Percentiles rank a stretch among this genome's conserved stretches.
Evolutionary conservation across 192 early-diverging fungal species (phyloP).

Genomic region (Coemansia sp.): DNA sequence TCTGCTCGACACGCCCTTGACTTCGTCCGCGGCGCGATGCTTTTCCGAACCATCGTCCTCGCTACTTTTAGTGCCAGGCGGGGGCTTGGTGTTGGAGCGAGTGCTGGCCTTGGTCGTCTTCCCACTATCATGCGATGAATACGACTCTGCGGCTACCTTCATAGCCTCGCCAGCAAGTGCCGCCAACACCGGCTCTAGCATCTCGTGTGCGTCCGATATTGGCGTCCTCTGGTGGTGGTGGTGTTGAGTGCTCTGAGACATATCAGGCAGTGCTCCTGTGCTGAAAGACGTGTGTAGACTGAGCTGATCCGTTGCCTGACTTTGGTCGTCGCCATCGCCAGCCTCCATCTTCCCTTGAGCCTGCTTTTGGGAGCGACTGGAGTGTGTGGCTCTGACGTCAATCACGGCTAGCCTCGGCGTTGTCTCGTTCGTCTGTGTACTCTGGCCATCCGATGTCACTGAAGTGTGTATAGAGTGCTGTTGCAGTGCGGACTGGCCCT

Average conservation of each 20-base stretch:
- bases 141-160: neutral
- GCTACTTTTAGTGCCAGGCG: no score
- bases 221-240: neutral
- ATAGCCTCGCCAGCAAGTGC: constrained; percentile 22
- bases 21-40: constrained; percentile 1
- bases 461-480: neutral
- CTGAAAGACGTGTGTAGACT: constrained; percentile 26
- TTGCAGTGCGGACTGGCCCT: neutral
- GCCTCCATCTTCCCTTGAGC: neutral
- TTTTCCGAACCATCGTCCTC: neutral
- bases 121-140: neutral
- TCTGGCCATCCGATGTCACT: neutral
- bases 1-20: neutral
- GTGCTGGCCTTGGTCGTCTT: constrained; percentile 7
- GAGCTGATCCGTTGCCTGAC: neutral
- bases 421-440: neutral
- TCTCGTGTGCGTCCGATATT: constrained; percentile 21
- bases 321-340: neutral
- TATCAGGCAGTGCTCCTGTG: constrained; percentile 15
- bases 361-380: neutral
- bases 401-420: neutral
- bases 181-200: constrained; percentile 28
- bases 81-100: neutral
- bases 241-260: neutral
- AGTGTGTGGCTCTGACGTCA: neutral